These are phyloP conservation scores for Tagetes erecta DNA, from an alignment of 129 eudicot genomes.

Conservation along the genomic window DNA sequence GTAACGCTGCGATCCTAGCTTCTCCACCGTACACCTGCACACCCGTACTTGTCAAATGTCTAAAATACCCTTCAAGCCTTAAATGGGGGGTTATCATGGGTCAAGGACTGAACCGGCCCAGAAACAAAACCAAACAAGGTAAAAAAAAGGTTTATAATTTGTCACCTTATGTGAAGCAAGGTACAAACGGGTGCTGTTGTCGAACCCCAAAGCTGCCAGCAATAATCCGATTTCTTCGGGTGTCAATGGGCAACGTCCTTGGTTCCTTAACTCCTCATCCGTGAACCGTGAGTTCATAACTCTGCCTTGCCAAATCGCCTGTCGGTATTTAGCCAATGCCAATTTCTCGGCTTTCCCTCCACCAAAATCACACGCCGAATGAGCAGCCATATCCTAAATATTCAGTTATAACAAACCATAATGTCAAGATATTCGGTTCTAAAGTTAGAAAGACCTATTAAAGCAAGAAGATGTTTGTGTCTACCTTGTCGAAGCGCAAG, in stretches of 20 bases:
- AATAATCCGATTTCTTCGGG: constrained; percentile 96
- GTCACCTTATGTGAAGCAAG: constrained; percentile 97
- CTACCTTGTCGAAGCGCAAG: constrained; percentile 93
- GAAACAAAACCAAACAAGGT: no score
- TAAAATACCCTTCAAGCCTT: background rate
- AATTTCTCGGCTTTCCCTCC: constrained; percentile 94
- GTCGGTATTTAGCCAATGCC: constrained; percentile 93
- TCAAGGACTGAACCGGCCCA: no score
- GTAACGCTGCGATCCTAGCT: constrained; percentile 76
- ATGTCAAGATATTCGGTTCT: background rate
- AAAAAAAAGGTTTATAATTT: background rate
- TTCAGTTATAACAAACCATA: constrained; percentile 4
- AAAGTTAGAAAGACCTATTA: background rate
- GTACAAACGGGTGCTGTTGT: constrained; percentile 84
- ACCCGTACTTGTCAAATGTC: constrained; percentile 9
- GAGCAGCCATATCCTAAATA: constrained; percentile 98
- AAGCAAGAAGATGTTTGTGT: background rate
- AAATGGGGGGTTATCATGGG: no score
- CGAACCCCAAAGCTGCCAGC: constrained; percentile 90
- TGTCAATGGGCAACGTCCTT: constrained; percentile 95
- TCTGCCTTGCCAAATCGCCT: constrained; percentile 89
- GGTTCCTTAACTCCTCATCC: constrained; percentile 90
- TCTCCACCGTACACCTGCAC: constrained; percentile 93
- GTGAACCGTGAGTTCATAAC: constrained; percentile 93
- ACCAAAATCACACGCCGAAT: constrained; percentile 98